Evolutionary conservation across 2,329 filamentous ascomycete species (phyloP), one percentile per base, ranked within the genome.

Genomic region (Colletotrichum falcatum): DNA sequence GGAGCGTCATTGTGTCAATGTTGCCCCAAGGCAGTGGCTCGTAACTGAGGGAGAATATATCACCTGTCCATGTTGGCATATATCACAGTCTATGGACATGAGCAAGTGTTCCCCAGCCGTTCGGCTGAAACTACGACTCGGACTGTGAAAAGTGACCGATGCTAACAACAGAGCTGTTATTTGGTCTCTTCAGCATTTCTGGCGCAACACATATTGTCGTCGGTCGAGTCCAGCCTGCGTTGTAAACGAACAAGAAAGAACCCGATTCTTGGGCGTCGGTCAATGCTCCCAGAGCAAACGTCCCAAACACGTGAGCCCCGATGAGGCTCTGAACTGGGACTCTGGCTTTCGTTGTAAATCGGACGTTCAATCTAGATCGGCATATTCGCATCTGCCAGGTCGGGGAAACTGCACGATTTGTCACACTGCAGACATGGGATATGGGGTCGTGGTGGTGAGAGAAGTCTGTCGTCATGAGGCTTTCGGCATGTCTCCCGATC

Each of bases 401-500:
- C 33, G 5, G 7, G 7, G 8, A 26, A 20, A 26, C n/a, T 7
- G 30, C 14, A 5, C 26, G 8, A 26, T 54, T n/a, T n/a, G n/a
- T n/a, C 1, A 11, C 48, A 39, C 35, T n/a, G 20, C 28, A 42
- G 11, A 23, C 33, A 30, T 6, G 35, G 33, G 48, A 37, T 30
- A 4, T 16, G 5, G 11, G 44, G 44, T 30, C 14, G 44, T 26
- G n/a, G 26, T 61, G 51, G 37, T 67, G 67, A 70, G 37, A 28
- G 30, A 35, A 48, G n/a, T 28, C 30, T 66, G 35, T 26, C 67
- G 67, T 70, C 67, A 70, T 70, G 58, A 61, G 58, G 44, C 56
- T 62, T 56, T 30, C 39, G 11, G 67, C 48, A 46, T 23, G 14
- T 54, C 46, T n/a, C 51, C 64, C n/a, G 16, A 67, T 61, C 16